Base-by-base conservation (phyloP, 495 filamentous ascomycete genomes). In the Penicillium ochrochloron region DNA sequence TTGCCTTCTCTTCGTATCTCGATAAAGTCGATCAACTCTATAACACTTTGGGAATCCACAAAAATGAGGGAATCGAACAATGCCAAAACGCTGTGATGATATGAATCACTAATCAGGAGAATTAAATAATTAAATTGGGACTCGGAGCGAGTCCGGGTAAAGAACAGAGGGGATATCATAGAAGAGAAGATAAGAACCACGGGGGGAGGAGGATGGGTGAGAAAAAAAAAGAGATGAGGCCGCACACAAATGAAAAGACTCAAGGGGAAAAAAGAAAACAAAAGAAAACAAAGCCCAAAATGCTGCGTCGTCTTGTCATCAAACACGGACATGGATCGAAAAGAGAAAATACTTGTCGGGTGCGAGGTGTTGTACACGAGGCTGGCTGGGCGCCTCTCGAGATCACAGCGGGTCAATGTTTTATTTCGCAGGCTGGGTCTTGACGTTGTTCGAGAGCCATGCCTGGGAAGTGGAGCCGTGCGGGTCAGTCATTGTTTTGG, bases 371-470 rank as follows among this genome's bases (percentile, higher is more conserved):
- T 81, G 63, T 80, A 80, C 79, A 78, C 66, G 68, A 79, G 72
- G 70, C 68, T 62, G 63, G 57, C 41, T 17, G 52, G 61, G 57
- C 60, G 63, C 71, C 69, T 72, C 67, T 68, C 66, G 61, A 65
- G 50, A 62, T 65, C 62, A 64, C 64, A 62, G 64, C 66, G 60
- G 66, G 63, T 58, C 59, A 61, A 39, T 57, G 25, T 57, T 64
- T 76, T 78, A 81, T 78, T 82, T 82, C 67, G 78, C 70, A 52
- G 90, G 84, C 57, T 83, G 83, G 33, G 88, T 86, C 80, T 96
- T 96, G 80, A 96, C 91, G 76, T 96, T 96, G 79, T 94, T 93
- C 37, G 93, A 96, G 66, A 97, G 87, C 93, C 93, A 97, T 35
- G 87, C 89, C 89, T 91, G 64, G 57, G 53, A 62, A 54, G 63